Evolutionary conservation across 1,284 basidiomycete genomes (phyloP).

Genomic region (Neolentinus lepideus): DNA sequence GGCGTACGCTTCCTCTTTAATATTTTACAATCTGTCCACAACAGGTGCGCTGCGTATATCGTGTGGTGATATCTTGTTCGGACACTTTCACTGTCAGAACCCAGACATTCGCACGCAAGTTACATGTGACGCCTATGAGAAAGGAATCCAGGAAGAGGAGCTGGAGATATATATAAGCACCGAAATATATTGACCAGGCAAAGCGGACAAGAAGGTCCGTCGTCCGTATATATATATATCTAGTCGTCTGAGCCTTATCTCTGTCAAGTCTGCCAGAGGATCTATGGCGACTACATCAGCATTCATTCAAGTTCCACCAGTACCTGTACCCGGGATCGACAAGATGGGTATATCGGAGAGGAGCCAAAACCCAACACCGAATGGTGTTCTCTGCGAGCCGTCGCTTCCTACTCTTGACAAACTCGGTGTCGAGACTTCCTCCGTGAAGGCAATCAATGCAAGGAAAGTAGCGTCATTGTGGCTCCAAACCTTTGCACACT

Average conservation of each 20-base stretch:
- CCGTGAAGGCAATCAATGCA: conserved; percentile 25
- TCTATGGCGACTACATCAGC: not conserved
- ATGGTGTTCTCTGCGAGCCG: not conserved
- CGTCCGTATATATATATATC: not conserved
- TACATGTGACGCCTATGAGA: not conserved
- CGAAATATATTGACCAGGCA: not conserved
- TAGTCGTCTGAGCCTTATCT: not conserved
- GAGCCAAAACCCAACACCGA: not conserved
- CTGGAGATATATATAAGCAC: not conserved
- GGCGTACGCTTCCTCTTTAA: no score
- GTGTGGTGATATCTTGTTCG: not conserved
- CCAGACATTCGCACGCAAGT: not conserved
- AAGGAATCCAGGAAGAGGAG: not conserved
- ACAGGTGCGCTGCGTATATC: not conserved
- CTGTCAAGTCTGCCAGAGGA: not conserved
- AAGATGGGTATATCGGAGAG: not conserved
- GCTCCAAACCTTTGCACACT: conserved; percentile 34
- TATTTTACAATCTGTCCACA: no score
- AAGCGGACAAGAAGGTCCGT: not conserved
- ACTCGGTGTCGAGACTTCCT: conserved; percentile 24
- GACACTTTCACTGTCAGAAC: not conserved
- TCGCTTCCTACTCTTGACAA: conserved; percentile 38
- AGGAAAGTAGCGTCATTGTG: conserved; percentile 34
- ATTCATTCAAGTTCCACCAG: not conserved
- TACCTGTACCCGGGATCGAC: not conserved